Percentiles rank a stretch among this genome's conserved stretches.
Conservation (phyloP, 2,329 filamentous ascomycete species). For the Ophiocordyceps australis region DNA sequence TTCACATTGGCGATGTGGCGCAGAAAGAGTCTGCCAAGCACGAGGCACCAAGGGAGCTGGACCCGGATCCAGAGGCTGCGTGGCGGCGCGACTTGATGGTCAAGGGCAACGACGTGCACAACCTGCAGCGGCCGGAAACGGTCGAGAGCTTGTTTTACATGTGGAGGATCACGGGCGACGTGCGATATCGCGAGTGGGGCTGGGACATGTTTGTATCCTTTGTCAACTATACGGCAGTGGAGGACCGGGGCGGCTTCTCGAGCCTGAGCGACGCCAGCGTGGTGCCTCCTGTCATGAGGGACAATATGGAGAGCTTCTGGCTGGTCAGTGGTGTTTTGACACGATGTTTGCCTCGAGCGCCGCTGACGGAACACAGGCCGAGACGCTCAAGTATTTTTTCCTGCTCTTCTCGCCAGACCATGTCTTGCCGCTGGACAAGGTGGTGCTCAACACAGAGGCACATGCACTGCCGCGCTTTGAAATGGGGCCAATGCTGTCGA, state of each 20-base stretch:
- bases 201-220: constrained; percentile 98
- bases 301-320: constrained; percentile 99
- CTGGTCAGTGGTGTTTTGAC: constrained; percentile 39
- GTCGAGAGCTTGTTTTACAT: constrained; percentile 96
- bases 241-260: constrained; percentile 64
- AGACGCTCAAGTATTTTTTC: constrained; percentile 96
- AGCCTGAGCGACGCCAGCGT: constrained; percentile 58
- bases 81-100: constrained; percentile 71
- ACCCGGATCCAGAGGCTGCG: constrained; percentile 30
- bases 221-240: constrained; percentile 64
- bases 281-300: constrained; percentile 49
- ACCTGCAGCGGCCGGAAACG: constrained; percentile 88
- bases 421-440: constrained; percentile 64
- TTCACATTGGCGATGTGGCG: constrained; percentile 55
- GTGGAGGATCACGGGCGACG: constrained; percentile 92
- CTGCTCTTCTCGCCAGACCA: constrained; percentile 77
- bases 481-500: constrained; percentile 57
- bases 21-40: constrained; percentile 32
- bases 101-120: constrained; percentile 71
- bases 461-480: constrained; percentile 82
- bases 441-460: constrained; percentile 93
- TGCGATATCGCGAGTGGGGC: constrained; percentile 83
- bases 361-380: constrained; percentile 41
- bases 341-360: constrained; percentile 1
- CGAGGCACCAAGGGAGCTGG: constrained; percentile 29